Evolutionary conservation across 1,284 basidiomycete genomes (phyloP).

Genomic region (Ganoderma lucidum): DNA sequence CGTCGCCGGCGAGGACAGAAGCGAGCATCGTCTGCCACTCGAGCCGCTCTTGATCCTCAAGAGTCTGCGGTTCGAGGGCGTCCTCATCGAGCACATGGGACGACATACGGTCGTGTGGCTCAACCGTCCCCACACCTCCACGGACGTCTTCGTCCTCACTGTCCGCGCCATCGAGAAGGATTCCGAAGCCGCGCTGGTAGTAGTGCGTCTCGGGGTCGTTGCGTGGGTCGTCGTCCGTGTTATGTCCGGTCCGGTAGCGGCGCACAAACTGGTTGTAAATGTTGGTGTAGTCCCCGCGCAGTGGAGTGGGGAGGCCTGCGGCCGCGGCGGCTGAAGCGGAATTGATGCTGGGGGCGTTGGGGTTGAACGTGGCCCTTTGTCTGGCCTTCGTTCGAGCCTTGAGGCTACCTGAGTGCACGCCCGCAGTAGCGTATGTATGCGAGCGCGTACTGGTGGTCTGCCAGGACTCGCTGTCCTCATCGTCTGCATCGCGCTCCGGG

Average conservation of each 20-base stretch:
- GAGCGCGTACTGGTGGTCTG: conserved; percentile 38
- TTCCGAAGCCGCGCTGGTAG: conserved; percentile 75
- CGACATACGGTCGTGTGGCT: conserved; percentile 60
- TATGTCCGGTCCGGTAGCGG: conserved; percentile 69
- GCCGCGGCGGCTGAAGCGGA: conserved; percentile 43
- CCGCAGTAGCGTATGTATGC: conserved; percentile 36
- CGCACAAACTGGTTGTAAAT: conserved; percentile 82
- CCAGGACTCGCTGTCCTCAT: conserved; percentile 56
- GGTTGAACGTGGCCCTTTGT: conserved; percentile 47
- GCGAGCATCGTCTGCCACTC: conserved; percentile 97
- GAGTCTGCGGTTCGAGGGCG: conserved; percentile 64
- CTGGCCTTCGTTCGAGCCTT: conserved; percentile 43
- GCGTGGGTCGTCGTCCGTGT: conserved; percentile 67
- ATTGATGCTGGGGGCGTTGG: conserved; percentile 41
- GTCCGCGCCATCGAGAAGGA: conserved; percentile 75
- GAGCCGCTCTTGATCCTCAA: conserved; percentile 82
- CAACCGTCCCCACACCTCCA: conserved; percentile 50
- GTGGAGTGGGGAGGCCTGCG: conserved; percentile 34
- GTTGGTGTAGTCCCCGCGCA: conserved; percentile 62
- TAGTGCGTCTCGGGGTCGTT: conserved; percentile 80
- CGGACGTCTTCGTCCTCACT: conserved; percentile 77
- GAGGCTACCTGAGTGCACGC: conserved; percentile 31
- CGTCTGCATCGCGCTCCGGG: conserved; percentile 56
- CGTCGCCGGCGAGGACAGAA: conserved; percentile 92
- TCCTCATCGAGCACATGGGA: conserved; percentile 67